These are phyloP conservation scores for Fagopyrum homotropicum DNA, from an alignment of 148 eudicot genomes.

Conservation along the genomic window DNA sequence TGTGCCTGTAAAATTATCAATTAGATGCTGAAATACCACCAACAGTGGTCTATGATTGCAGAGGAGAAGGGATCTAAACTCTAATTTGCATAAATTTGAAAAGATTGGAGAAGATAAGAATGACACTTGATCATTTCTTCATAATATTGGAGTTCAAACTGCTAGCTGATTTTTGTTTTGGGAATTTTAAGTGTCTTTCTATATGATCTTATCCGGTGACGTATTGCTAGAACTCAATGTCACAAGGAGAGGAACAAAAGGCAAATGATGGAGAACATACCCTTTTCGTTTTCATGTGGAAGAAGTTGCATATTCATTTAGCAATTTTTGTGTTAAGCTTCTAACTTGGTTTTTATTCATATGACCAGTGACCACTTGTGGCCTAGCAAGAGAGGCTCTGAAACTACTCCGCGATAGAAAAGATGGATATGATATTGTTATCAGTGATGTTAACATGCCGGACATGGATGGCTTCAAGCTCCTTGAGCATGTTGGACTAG, in stretches of 20 bases:
- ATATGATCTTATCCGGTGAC: neutral
- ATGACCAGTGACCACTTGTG: constrained; percentile 12
- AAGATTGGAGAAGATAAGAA: neutral
- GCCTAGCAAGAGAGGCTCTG: constrained; percentile 15
- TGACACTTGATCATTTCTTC: neutral
- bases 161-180: neutral
- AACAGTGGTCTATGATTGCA: neutral
- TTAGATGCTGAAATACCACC: constrained; percentile 1
- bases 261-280: neutral
- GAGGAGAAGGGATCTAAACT: too few relatives aligned
- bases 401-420: constrained; percentile 22
- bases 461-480: constrained; percentile 38
- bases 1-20: neutral
- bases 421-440: constrained; percentile 59
- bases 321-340: neutral
- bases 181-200: neutral
- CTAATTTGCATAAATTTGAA: constrained; percentile 2
- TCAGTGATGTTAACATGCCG: constrained; percentile 62
- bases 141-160: neutral
- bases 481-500: constrained; percentile 67
- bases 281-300: neutral
- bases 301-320: neutral
- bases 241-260: neutral
- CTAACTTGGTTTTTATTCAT: constrained; percentile 1
- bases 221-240: neutral